Evolutionary conservation across 2,329 filamentous ascomycete genomes (phyloP).

Genomic region (Geosmithia putterillii): DNA sequence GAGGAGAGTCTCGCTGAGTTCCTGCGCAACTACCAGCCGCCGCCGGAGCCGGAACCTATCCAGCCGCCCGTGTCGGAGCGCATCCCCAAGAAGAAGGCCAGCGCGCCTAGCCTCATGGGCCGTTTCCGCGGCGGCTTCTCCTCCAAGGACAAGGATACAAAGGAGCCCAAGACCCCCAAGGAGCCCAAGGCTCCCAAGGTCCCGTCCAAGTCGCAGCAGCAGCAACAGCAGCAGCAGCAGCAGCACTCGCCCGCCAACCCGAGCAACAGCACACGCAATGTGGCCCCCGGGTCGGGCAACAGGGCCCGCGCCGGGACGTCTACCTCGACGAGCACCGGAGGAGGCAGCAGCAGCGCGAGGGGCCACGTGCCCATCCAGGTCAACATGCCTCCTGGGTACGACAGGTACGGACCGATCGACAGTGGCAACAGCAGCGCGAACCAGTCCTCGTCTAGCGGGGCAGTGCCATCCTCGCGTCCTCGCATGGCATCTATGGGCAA

Average conservation of each 20-base stretch:
- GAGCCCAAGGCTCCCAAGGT: constrained; percentile 12
- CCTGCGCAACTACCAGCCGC: constrained; percentile 56
- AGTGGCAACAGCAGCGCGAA: constrained; percentile 6
- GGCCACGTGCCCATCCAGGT: constrained; percentile 43
- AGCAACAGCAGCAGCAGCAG: constrained; percentile 20
- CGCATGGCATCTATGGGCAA: constrained; percentile 1
- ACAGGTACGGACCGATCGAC: constrained; percentile 24
- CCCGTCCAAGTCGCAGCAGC: constrained; percentile 10
- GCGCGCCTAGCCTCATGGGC: constrained; percentile 48
- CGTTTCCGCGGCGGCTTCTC: constrained; percentile 29
- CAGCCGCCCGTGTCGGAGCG: constrained; percentile 18
- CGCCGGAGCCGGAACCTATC: constrained; percentile 36
- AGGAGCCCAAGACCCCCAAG: constrained; percentile 4
- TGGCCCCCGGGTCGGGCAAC: too few species aligned
- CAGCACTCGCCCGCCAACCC: too few species aligned
- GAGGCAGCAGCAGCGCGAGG: constrained; percentile 6
- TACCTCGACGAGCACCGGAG: too few species aligned
- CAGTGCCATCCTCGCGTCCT: background rate
- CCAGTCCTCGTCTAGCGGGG: too few species aligned
- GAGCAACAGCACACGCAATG: too few species aligned
- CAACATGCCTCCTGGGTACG: constrained; percentile 31
- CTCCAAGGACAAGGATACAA: constrained; percentile 15
- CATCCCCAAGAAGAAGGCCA: constrained; percentile 50
- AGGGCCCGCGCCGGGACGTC: too few species aligned
- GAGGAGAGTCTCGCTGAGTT: constrained; percentile 67